Base-by-base conservation (phyloP, 106 monocot genomes). In the Hemerocallis citrina region DNA sequence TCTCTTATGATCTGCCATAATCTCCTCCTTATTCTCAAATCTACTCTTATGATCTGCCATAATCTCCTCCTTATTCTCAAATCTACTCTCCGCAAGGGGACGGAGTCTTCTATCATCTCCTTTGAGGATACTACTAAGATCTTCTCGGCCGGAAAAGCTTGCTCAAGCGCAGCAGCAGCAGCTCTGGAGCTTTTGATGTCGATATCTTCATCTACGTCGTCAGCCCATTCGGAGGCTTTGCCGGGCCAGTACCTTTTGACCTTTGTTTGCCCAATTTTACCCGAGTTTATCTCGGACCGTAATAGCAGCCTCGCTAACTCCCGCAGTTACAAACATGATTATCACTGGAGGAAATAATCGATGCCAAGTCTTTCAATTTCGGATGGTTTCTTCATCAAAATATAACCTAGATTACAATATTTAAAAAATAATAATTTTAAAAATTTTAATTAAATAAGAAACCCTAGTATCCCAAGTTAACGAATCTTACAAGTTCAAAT, bases 241-340 rank as follows among this genome's bases (percentile, higher is more conserved):
- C 88, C 88, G 0, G 88, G 88, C 88, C 88, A 88, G 55, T 89
- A 89, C 3, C 89, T 52, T 72, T 89, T 89, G 7, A 89, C 89
- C 78, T 85, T 89, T 3, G 89, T 89, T 78, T 89, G 89, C 14
- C 85, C 88, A 52, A 88, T 88, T 83, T 83, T 88, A 1, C 88
- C 88, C 6, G 34, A 82, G 74, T 78, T 89, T 89, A 29, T 89
- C 89, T 16, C 89, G 89, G 34, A 89, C 68, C 10, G 89, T 70
- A 21, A 89, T 89, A 34, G 74, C 85, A 9, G 85, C 67, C 16
- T 85, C 89, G 57, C 85, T 85, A 6, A 89, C 85, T 13, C 89
- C 89, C 8, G 89, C 89, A 14, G 89, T 70, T 33, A 89, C 89
- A 17, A 85, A 89, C 84, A 89, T 89, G 70, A 11, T 38, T n/a